Evolutionary conservation across 2,329 filamentous ascomycete genomes (phyloP).

Genomic region (Calonectria hongkongensis): DNA sequence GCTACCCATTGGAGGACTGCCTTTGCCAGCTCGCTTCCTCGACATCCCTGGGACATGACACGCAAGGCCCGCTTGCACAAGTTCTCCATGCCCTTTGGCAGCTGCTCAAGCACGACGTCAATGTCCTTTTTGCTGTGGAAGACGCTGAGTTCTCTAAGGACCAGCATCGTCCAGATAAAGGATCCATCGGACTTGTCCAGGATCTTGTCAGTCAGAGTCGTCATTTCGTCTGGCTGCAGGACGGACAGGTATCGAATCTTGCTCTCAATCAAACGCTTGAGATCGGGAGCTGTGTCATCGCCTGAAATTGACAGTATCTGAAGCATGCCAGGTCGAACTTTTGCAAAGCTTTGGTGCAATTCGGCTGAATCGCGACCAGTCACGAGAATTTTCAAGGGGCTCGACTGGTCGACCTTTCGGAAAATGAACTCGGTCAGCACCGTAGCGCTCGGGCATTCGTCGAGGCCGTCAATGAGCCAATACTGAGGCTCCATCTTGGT

Average conservation of each 20-base stretch:
- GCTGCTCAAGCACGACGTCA: conserved; percentile 54
- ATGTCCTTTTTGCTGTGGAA: conserved; percentile 57
- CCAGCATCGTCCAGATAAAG: conserved; percentile 61
- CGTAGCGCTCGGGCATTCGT: conserved; percentile 47
- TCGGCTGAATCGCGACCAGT: conserved; percentile 55
- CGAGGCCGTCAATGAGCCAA: conserved; percentile 54
- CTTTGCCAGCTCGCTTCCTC: conserved; percentile 58
- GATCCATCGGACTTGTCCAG: conserved; percentile 60
- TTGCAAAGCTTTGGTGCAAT: conserved; percentile 37
- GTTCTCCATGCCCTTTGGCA: conserved; percentile 59
- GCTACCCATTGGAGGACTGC: conserved; percentile 61
- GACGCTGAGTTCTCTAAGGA: conserved; percentile 56
- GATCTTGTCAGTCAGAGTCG: conserved; percentile 53
- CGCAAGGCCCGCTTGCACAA: conserved; percentile 59
- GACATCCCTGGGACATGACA: conserved; percentile 53
- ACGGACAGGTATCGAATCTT: conserved; percentile 24
- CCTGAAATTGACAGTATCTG: conserved; percentile 38
- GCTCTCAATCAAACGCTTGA: conserved; percentile 39
- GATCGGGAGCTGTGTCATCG: conserved; percentile 45
- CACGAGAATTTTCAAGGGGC: conserved; percentile 53
- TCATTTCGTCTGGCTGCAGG: conserved; percentile 46
- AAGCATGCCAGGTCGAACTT: conserved; percentile 32
- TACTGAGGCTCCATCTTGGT: conserved; percentile 52
- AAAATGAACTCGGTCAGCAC: conserved; percentile 55
- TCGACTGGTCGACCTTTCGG: conserved; percentile 45